Evolutionary conservation across 768 basidiomycete species (phyloP), one percentile per base, ranked within the genome.

Genomic region (Tubosaeta sp.): DNA sequence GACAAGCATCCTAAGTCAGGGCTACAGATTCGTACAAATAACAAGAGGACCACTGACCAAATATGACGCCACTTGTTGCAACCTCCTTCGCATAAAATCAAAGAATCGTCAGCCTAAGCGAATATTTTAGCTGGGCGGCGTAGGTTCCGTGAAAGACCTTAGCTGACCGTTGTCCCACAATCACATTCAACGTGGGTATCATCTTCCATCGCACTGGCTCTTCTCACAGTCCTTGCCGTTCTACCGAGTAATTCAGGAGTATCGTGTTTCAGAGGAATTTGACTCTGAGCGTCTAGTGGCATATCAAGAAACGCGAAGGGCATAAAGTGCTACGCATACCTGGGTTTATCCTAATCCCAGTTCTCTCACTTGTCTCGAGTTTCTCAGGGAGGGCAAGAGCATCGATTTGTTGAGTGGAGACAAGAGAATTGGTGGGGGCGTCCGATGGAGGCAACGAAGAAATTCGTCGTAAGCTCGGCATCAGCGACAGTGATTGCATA

Each of bases 61-160:
- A 82, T 59, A 64, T 92, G 90, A 62, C 79, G 85, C 87, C 87
- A 90, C 51, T 72, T 77, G 16, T 72, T 72, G 66, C 90, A 90
- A n/a, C 75, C 80, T 9, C 81, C 83, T 52, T 90, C 87, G 59
- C 89, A 92, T 49, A 80, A 75, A 49, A 80, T 76, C 25, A 57
- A 60, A 21, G 77, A 73, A 54, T 85, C 84, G 25, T 83, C 81
- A 14, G 73, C 59, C 86, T 89, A 39, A 19, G 44, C 18, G 13
- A 36, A 52, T 29, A 1, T 43, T 32, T 60, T 25, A 52, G 43
- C 16, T 16, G 31, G 27, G 24, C 6, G 18, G 16, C 40, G 12
- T 25, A 24, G 6, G 25, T 41, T 27, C 46, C 42, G 24, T 48
- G 16, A 49, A n/a, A 8, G 29, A 19, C 27, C 11, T 39, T 16